Evolutionary conservation across 2,329 filamentous ascomycete genomes (phyloP).

Genomic region (Cryphonectria japonica): DNA sequence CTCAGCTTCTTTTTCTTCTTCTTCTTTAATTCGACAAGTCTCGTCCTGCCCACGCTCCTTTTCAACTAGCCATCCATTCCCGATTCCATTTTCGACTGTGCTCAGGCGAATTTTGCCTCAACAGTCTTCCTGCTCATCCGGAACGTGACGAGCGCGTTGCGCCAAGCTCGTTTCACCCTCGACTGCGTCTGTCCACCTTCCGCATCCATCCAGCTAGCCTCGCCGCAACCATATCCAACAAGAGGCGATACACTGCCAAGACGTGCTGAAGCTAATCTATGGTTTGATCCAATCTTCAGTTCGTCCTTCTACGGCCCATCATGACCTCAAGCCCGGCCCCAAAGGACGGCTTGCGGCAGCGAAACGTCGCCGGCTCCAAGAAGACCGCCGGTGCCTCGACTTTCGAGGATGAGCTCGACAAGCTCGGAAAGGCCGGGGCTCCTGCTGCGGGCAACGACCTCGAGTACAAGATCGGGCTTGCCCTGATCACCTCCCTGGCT

Average conservation of each 20-base stretch:
- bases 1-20: conserved; percentile 9
- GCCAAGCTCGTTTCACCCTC: neutral
- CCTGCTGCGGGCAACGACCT: conserved; percentile 63
- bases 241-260: neutral
- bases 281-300: conserved; percentile 7
- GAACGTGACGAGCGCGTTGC: conserved; percentile 4
- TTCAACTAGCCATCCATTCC: neutral
- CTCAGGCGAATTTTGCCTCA: neutral
- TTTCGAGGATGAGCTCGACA: conserved; percentile 55
- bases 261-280: conserved; percentile 7
- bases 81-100: neutral
- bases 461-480: conserved; percentile 81
- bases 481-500: conserved; percentile 77
- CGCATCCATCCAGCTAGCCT: conserved; percentile 21
- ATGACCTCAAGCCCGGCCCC: conserved; percentile 56
- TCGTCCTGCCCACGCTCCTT: conserved; percentile 10
- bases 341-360: conserved; percentile 63
- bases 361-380: conserved; percentile 51
- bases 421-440: conserved; percentile 47
- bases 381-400: conserved; percentile 54
- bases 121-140: neutral
- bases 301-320: conserved; percentile 33
- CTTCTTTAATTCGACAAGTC: conserved; percentile 8
- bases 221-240: neutral
- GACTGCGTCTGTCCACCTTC: conserved; percentile 25